Evolutionary conservation across 2,329 filamentous ascomycete genomes (phyloP).

Genomic region (Colletotrichum sp.): DNA sequence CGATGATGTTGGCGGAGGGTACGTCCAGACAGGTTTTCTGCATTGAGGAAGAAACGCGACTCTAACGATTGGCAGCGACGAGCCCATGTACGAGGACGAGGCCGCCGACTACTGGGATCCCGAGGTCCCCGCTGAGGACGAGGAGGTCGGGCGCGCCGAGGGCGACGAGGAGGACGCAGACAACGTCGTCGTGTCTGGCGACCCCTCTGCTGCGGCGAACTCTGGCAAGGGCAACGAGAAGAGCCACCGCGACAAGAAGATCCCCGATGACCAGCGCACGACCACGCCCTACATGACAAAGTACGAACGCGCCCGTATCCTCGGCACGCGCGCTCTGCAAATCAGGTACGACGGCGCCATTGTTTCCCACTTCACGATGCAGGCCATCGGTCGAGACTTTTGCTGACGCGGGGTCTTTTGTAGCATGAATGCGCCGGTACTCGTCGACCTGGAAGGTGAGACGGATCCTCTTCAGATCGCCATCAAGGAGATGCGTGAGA

Average conservation of each 20-base stretch:
- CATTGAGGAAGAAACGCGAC: neutral
- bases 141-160: slow-evolving; percentile 59
- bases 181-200: slow-evolving; percentile 65
- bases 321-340: slow-evolving; percentile 92
- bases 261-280: slow-evolving; percentile 83
- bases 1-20: slow-evolving; percentile 44
- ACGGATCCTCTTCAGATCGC: slow-evolving; percentile 98
- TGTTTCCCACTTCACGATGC: neutral
- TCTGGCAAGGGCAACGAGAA: slow-evolving; percentile 58
- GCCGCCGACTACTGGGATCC: slow-evolving; percentile 58
- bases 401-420: slow-evolving; percentile 19
- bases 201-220: slow-evolving; percentile 64
- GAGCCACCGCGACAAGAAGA: slow-evolving; percentile 80
- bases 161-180: slow-evolving; percentile 62
- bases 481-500: slow-evolving; percentile 95
- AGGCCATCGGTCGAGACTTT: neutral
- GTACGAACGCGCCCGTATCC: slow-evolving; percentile 92
- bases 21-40: slow-evolving; percentile 2
- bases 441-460: slow-evolving; percentile 96
- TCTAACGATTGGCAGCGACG: slow-evolving; percentile 54
- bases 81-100: slow-evolving; percentile 73
- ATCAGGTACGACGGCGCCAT: slow-evolving; percentile 73
- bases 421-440: slow-evolving; percentile 96
- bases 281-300: slow-evolving; percentile 99
- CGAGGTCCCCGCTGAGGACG: slow-evolving; percentile 55